A percentile compares a stretch with the other conserved stretches of the same genome.
Evolutionary conservation across 306 rosid species (phyloP).

Genomic region (Purshia tridentata): DNA sequence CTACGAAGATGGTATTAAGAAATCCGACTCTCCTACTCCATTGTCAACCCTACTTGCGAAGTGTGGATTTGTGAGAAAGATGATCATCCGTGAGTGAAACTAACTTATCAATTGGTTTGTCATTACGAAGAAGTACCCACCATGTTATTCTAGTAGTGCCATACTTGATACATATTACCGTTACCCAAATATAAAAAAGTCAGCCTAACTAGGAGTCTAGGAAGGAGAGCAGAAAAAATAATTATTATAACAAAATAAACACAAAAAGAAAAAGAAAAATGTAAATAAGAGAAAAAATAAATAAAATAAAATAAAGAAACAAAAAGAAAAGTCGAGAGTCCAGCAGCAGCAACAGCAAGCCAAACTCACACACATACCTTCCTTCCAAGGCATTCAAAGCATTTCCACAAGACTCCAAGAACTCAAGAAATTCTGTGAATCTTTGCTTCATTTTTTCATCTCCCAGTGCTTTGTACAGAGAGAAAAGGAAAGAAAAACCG

Average conservation of each 20-base stretch:
- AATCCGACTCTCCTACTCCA: no score
- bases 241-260: background rate
- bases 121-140: background rate
- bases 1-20: no score
- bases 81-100: no score
- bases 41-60: no score
- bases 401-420: conserved; percentile 12
- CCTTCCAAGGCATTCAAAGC: conserved; percentile 60
- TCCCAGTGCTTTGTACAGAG: background rate
- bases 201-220: background rate
- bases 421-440: conserved; percentile 27
- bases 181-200: conserved; percentile 17
- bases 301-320: background rate
- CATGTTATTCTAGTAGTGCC: conserved; percentile 14
- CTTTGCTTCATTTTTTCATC: background rate
- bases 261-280: background rate
- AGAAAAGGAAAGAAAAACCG: background rate
- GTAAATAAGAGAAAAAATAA: background rate
- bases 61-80: no score
- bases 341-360: conserved; percentile 20
- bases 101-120: background rate
- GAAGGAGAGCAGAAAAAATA: conserved; percentile 1
- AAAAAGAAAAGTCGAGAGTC: background rate
- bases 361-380: conserved; percentile 40
- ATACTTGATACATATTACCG: conserved; percentile 35